Conservation (phyloP, 2,329 filamentous ascomycete genomes). For the Stenocarpella maydis region DNA sequence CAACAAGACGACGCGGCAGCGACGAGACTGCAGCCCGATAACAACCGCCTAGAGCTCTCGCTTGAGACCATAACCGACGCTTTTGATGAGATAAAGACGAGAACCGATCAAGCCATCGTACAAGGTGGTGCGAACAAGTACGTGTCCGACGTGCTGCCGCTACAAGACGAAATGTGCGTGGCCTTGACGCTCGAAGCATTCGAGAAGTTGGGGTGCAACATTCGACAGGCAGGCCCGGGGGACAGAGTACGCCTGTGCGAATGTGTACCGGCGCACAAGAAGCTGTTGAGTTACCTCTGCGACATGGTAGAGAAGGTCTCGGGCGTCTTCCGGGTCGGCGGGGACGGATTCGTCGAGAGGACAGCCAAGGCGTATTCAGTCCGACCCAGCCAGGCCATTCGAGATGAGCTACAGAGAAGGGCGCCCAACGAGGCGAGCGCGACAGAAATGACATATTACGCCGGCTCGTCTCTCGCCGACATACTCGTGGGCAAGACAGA, state of each 20-base stretch:
- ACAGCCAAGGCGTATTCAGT: slow-evolving; percentile 40
- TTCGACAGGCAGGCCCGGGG: slow-evolving; percentile 39
- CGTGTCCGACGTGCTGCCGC: slow-evolving; percentile 30
- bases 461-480: slow-evolving; percentile 20
- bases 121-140: slow-evolving; percentile 37
- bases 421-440: slow-evolving; percentile 42
- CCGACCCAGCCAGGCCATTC: slow-evolving; percentile 39
- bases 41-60: not conserved
- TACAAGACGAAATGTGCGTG: slow-evolving; percentile 39
- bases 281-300: slow-evolving; percentile 46
- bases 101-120: slow-evolving; percentile 36
- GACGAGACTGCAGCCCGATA: not conserved
- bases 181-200: slow-evolving; percentile 47
- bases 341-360: slow-evolving; percentile 37
- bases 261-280: slow-evolving; percentile 40
- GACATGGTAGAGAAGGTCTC: slow-evolving; percentile 44
- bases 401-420: slow-evolving; percentile 40
- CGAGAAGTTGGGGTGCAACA: slow-evolving; percentile 43
- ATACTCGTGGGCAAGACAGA: no score
- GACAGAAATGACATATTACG: slow-evolving; percentile 36
- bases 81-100: not conserved
- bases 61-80: not conserved
- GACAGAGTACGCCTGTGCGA: slow-evolving; percentile 25
- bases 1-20: no score
- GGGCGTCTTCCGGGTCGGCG: slow-evolving; percentile 34